Conservation (phyloP, 768 basidiomycete species). For the Galerina marginata region DNA sequence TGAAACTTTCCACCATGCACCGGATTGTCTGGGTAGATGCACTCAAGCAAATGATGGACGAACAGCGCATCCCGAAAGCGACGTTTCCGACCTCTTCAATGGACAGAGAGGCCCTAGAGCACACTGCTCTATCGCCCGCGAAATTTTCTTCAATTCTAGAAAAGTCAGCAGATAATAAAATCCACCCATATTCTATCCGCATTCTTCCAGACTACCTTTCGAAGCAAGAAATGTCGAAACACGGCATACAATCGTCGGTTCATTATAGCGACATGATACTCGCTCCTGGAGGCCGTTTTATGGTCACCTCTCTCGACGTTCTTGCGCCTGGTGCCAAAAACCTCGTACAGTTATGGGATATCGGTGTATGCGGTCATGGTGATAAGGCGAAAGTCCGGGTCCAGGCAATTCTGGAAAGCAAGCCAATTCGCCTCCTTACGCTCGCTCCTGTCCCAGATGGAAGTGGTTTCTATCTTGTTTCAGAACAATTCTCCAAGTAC, state of each 20-base stretch:
- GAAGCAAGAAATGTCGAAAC: not conserved
- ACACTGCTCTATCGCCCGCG: no score
- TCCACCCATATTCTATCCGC: no score
- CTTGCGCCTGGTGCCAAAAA: not conserved
- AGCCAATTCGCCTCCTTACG: not conserved
- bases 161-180: no score
- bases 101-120: no score
- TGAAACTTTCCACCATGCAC: no score
- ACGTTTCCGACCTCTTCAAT: no score
- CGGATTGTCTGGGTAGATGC: no score
- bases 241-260: not conserved
- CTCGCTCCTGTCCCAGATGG: not conserved
- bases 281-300: constrained; percentile 8
- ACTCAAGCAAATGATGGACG: no score
- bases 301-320: not conserved
- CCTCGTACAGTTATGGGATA: constrained; percentile 7
- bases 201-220: no score
- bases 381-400: not conserved
- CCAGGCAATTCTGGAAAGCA: not conserved
- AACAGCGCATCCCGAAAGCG: no score
- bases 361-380: constrained; percentile 2
- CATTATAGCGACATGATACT: not conserved
- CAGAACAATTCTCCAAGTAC: not conserved
- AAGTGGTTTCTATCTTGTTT: not conserved
- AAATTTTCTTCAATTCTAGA: no score